Conservation (phyloP, 2,329 filamentous ascomycete species). For the Paraconiothyrium brasiliense region DNA sequence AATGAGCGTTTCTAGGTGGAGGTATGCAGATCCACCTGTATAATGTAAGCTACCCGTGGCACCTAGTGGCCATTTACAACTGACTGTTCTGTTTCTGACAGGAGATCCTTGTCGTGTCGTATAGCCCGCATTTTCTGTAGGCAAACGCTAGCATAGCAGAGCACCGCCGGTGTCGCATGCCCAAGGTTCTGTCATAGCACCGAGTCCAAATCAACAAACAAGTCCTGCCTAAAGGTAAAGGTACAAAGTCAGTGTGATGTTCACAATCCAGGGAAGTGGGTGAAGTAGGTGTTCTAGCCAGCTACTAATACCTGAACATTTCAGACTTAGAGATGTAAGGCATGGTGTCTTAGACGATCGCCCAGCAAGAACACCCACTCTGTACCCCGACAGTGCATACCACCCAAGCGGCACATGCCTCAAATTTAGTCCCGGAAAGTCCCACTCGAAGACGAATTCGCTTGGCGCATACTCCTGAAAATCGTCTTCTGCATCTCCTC, state of each 20-base stretch:
- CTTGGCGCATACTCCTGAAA: constrained; percentile 64
- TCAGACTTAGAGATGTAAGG: too few species aligned
- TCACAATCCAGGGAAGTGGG: too few species aligned
- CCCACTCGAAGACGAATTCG: constrained; percentile 67
- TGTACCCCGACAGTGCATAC: too few species aligned
- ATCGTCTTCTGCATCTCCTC: constrained; percentile 54
- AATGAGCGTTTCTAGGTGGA: not conserved
- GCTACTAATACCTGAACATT: too few species aligned
- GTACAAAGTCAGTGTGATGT: too few species aligned
- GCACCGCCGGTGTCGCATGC: not conserved
- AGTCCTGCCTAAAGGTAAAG: constrained; percentile 46
- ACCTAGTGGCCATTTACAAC: not conserved
- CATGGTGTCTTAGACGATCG: too few species aligned
- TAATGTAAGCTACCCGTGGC: constrained; percentile 1
- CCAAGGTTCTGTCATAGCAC: constrained; percentile 29
- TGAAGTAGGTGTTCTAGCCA: too few species aligned
- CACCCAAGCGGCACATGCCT: constrained; percentile 59
- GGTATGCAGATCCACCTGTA: not conserved
- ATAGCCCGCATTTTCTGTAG: not conserved
- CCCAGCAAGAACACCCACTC: too few species aligned
- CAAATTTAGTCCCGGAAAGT: constrained; percentile 64
- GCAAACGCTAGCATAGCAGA: not conserved
- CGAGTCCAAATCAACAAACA: constrained; percentile 57
- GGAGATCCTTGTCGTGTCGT: not conserved
- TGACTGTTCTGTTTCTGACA: not conserved